Conservation (phyloP, 2,329 filamentous ascomycete genomes). For the Scedosporium aurantiacum region DNA sequence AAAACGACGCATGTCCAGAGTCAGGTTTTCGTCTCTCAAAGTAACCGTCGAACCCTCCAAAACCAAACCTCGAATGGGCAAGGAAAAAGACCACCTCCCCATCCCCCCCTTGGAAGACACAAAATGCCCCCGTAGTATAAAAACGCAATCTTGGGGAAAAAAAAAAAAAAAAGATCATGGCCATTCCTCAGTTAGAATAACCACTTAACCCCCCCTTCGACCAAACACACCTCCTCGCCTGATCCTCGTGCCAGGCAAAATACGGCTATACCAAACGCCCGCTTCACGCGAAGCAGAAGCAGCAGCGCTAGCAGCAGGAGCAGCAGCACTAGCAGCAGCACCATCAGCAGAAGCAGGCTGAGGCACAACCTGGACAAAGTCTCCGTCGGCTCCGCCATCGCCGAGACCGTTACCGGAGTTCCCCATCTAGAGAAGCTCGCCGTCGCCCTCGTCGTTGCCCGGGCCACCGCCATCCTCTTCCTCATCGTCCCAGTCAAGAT, state of each 20-base stretch:
- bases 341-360: neutral
- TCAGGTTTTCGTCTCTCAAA: neutral
- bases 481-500: slow-evolving; percentile 52
- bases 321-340: too few species aligned
- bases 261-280: too few species aligned
- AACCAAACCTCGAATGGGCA: neutral
- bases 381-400: neutral
- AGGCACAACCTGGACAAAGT: neutral
- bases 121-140: neutral
- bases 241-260: too few species aligned
- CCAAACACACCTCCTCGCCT: too few species aligned
- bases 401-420: neutral
- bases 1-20: neutral
- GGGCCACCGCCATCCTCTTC: slow-evolving; percentile 32
- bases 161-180: too few species aligned
- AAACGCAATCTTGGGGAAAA: too few species aligned
- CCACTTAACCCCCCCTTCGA: too few species aligned
- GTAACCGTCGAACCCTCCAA: neutral
- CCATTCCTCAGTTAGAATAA: too few species aligned
- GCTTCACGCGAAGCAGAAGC: too few species aligned
- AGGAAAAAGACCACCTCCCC: neutral
- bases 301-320: too few species aligned
- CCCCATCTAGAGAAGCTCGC: slow-evolving; percentile 32
- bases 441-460: slow-evolving; percentile 39
- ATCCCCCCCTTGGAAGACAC: neutral